A percentile compares a stretch with the other conserved stretches of the same genome.
Evolutionary conservation across 139 green algal genomes (phyloP).

Genomic region (Chlorella sp.): DNA sequence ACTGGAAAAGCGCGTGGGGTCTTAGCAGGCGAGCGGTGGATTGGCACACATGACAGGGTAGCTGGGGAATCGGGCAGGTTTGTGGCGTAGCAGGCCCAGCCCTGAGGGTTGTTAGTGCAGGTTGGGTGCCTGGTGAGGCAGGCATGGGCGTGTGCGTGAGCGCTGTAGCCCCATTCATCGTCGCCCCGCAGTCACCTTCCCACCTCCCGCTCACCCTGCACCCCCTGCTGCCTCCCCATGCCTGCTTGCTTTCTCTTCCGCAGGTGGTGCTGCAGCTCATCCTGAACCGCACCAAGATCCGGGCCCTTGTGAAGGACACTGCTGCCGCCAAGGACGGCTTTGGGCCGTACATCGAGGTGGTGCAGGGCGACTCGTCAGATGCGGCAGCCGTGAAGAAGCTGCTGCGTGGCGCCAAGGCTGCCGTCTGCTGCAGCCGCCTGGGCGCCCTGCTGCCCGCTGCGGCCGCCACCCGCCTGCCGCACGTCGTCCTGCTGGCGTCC

Average conservation of each 20-base stretch:
- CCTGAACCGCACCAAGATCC: slow-evolving; percentile 33
- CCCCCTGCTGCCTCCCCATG: not conserved
- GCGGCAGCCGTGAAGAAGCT: not conserved
- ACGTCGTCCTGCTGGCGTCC: slow-evolving; percentile 43
- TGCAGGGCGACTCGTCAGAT: slow-evolving; percentile 24
- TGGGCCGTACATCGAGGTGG: slow-evolving; percentile 48
- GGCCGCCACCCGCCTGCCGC: slow-evolving; percentile 13
- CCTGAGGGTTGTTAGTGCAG: too few species aligned
- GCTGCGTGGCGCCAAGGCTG: slow-evolving; percentile 30
- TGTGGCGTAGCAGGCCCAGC: too few species aligned
- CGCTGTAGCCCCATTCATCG: not conserved
- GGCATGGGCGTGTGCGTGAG: too few species aligned
- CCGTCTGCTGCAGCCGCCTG: slow-evolving; percentile 36
- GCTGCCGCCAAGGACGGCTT: slow-evolving; percentile 22
- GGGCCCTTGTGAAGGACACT: slow-evolving; percentile 29
- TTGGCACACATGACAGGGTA: too few species aligned
- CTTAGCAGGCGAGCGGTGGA: too few species aligned
- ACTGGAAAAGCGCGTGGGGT: not conserved
- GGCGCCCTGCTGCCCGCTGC: slow-evolving; percentile 17
- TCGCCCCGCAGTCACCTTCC: not conserved
- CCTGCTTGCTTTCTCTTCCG: not conserved
- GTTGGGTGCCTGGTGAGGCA: too few species aligned
- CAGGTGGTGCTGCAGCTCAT: slow-evolving; percentile 53
- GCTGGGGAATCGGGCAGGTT: too few species aligned
- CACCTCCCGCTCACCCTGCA: not conserved